phyloP scores from a whole-genome alignment of 2,329 filamentous ascomycete genomes.

The Dichotomopilus funicola region DNA sequence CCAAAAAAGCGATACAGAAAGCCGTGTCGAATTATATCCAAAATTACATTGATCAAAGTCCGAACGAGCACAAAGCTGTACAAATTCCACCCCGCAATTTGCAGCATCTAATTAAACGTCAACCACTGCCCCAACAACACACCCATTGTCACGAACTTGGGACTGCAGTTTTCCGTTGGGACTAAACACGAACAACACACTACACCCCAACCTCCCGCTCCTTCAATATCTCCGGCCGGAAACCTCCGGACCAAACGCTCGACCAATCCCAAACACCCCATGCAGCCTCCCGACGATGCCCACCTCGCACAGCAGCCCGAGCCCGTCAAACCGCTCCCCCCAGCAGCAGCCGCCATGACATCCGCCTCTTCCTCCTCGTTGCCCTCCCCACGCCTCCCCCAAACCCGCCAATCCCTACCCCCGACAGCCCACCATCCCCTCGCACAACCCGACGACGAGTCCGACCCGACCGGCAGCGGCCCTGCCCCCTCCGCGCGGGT shows the following conservation, averaged over 20 bases:
- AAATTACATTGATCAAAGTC: too few species aligned
- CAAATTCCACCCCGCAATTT: too few species aligned
- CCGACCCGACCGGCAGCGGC: conserved; percentile 41
- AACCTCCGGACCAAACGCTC: too few species aligned
- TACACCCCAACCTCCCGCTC: too few species aligned
- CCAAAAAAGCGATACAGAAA: background rate
- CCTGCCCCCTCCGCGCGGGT: conserved; percentile 28
- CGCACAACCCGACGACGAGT: conserved; percentile 31
- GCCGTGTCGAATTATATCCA: too few species aligned
- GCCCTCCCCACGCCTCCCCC: conserved; percentile 38
- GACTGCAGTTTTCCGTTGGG: too few species aligned
- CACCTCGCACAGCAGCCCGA: conserved; percentile 55
- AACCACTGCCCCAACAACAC: too few species aligned
- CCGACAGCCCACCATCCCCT: conserved; percentile 36
- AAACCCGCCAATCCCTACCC: conserved; percentile 50
- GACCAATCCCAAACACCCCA: conserved; percentile 29
- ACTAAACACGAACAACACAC: too few species aligned
- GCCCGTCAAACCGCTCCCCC: conserved; percentile 63
- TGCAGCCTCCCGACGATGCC: conserved; percentile 63
- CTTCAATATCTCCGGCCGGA: too few species aligned
- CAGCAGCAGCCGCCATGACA: conserved; percentile 54
- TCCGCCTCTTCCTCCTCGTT: background rate
- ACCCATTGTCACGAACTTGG: too few species aligned
- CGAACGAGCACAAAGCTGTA: too few species aligned
- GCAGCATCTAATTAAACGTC: too few species aligned